Evolutionary conservation across 2,329 filamentous ascomycete species (phyloP).

Genomic region (Diplodia sapinea): DNA sequence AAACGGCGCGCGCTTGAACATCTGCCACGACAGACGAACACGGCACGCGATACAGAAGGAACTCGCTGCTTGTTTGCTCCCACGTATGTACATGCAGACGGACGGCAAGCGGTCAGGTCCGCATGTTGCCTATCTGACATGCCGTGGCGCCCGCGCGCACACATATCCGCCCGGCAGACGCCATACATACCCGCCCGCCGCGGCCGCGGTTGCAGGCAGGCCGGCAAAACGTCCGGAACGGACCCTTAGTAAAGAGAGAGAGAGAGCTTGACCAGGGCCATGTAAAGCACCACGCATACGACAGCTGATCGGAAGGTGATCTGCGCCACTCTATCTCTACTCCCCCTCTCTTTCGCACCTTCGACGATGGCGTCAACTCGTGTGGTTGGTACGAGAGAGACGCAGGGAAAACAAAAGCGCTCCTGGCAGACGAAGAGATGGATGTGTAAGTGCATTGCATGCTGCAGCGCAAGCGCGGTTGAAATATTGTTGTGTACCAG

Average conservation of each 20-base stretch:
- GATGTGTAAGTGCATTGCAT: conserved; percentile 23
- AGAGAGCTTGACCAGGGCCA: background rate
- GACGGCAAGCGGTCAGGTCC: background rate
- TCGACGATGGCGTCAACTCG: background rate
- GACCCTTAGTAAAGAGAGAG: background rate
- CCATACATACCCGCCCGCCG: background rate
- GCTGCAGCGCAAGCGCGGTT: conserved; percentile 1
- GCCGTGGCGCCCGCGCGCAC: too few species aligned
- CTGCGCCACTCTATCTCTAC: background rate
- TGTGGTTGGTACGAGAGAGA: background rate
- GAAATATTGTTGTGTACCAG: background rate
- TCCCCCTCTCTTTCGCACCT: background rate
- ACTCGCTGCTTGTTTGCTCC: background rate
- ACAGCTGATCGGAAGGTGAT: background rate
- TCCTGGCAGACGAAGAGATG: background rate
- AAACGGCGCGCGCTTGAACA: background rate
- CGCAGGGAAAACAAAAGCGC: background rate
- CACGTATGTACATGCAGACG: background rate
- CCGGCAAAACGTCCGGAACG: too few species aligned
- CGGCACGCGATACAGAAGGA: background rate
- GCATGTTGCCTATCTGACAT: background rate
- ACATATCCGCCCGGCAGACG: background rate
- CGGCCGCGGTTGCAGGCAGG: background rate
- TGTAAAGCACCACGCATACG: background rate
- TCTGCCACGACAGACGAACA: background rate